Evolutionary conservation across 306 rosid species (phyloP).

Genomic region (Cicer cuneatum): DNA sequence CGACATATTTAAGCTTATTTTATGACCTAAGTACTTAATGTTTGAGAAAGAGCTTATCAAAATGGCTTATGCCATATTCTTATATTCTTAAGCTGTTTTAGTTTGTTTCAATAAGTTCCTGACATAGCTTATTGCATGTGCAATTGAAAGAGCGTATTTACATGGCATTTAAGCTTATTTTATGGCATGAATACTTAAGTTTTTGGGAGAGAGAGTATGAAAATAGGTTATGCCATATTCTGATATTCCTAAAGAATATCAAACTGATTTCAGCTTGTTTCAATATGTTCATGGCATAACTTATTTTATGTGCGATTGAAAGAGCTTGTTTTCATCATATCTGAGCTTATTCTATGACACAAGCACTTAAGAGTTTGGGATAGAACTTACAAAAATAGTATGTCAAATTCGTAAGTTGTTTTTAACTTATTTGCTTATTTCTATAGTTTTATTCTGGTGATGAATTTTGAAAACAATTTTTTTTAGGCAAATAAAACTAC

Average conservation of each 20-base stretch:
- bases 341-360: not conserved
- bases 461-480: too few relatives aligned
- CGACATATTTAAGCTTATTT: not conserved
- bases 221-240: too few relatives aligned
- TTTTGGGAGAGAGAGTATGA: too few relatives aligned
- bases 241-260: too few relatives aligned
- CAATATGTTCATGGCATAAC: too few relatives aligned
- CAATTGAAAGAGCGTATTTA: too few relatives aligned
- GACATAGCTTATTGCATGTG: too few relatives aligned
- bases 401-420: not conserved
- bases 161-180: too few relatives aligned
- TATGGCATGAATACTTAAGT: too few relatives aligned
- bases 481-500: too few relatives aligned
- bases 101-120: not conserved
- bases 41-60: not conserved
- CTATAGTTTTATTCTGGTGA: not conserved
- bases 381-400: not conserved
- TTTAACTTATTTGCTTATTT: not conserved
- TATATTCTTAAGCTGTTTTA: not conserved
- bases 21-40: not conserved
- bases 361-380: not conserved
- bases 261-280: too few relatives aligned
- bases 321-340: not conserved
- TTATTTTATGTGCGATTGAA: not conserved
- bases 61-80: not conserved